phyloP scores from a whole-genome alignment of 257 asterid genomes.

The Misopates orontium region DNA sequence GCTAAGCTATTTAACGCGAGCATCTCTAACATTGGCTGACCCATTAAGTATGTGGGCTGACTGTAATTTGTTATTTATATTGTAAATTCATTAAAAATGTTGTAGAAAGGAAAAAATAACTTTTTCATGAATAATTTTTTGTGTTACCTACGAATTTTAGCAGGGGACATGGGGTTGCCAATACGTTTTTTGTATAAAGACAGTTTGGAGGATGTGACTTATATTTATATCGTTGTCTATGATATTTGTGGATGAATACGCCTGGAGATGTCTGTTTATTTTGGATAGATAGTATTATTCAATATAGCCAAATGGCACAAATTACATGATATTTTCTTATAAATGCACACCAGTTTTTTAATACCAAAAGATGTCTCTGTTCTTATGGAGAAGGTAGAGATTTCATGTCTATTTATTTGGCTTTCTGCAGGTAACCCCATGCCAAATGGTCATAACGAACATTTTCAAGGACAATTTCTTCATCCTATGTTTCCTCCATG shows the following conservation, averaged over 20 bases:
- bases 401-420: slow-evolving; percentile 30
- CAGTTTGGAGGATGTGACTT: too few species aligned
- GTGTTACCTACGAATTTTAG: too few species aligned
- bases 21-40: neutral
- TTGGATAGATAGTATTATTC: neutral
- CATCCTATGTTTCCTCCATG: slow-evolving; percentile 75
- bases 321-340: neutral
- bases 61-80: too few species aligned
- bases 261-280: slow-evolving; percentile 13
- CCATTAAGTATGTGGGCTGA: neutral
- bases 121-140: too few species aligned
- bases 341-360: neutral
- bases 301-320: slow-evolving; percentile 1
- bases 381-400: slow-evolving; percentile 20
- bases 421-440: slow-evolving; percentile 49
- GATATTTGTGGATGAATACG: slow-evolving; percentile 2
- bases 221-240: slow-evolving; percentile 10
- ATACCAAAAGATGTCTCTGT: neutral
- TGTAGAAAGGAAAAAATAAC: too few species aligned
- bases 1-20: slow-evolving; percentile 13
- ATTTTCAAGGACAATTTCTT: slow-evolving; percentile 72
- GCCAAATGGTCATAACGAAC: slow-evolving; percentile 62
- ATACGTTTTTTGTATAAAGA: too few species aligned
- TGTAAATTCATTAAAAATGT: too few species aligned
- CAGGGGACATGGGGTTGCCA: too few species aligned